A percentile compares a stretch with the other conserved stretches of the same genome.
Conservation (phyloP, 1,284 basidiomycete species). For the Marasmius oreades region DNA sequence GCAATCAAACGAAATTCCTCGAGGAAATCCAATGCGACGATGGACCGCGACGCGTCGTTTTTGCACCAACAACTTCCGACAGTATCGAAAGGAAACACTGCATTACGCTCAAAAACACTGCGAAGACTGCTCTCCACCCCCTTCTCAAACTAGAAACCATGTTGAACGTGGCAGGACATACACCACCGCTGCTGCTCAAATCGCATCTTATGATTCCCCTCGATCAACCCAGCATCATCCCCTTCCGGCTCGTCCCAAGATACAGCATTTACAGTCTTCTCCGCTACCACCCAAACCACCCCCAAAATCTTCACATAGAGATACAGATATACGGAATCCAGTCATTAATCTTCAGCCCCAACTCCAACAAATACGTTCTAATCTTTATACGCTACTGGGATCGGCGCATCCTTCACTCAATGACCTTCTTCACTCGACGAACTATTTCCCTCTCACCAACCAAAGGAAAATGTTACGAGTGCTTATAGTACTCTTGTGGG, state of each 20-base stretch:
- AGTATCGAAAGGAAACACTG: not conserved
- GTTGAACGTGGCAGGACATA: not conserved
- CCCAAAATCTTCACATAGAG: not conserved
- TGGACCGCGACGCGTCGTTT: not conserved
- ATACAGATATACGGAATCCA: slow-evolving; percentile 42
- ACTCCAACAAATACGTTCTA: slow-evolving; percentile 60
- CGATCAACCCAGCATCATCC: not conserved
- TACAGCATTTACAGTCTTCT: not conserved
- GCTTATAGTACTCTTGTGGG: slow-evolving; percentile 76
- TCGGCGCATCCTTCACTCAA: slow-evolving; percentile 75
- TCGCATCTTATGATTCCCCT: not conserved
- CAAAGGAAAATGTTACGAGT: slow-evolving; percentile 83
- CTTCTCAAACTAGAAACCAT: not conserved
- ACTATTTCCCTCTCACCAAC: slow-evolving; percentile 65
- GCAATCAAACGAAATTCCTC: slow-evolving; percentile 3
- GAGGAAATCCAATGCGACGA: slow-evolving; percentile 6
- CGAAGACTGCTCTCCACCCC: not conserved
- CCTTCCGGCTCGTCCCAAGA: not conserved
- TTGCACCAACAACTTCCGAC: not conserved
- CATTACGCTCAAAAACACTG: not conserved
- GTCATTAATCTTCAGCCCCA: slow-evolving; percentile 52
- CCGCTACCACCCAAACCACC: not conserved
- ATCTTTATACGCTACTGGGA: slow-evolving; percentile 68
- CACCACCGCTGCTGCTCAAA: not conserved
- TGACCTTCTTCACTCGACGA: slow-evolving; percentile 52